These are phyloP conservation scores for Clathrospora elynae DNA, from an alignment of 2,329 filamentous ascomycete species.

Conservation along the genomic window DNA sequence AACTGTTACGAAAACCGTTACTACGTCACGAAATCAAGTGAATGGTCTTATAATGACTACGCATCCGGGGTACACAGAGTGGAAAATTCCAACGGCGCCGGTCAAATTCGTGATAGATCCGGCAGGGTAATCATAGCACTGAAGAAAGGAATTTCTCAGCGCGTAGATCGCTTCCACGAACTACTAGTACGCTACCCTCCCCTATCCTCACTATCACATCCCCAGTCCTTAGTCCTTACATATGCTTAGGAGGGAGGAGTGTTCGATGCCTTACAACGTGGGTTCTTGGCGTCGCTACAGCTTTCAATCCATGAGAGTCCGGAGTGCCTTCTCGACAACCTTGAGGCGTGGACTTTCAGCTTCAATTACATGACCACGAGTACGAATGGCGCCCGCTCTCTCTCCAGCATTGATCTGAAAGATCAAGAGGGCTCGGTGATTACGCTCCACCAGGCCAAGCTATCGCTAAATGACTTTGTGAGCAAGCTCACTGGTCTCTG, in stretches of 20 bases:
- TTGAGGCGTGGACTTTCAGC: conserved; percentile 58
- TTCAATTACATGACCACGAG: conserved; percentile 49
- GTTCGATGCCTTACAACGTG: conserved; percentile 53
- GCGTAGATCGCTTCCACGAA: conserved; percentile 7
- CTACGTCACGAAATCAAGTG: too few species aligned
- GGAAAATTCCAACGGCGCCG: too few species aligned
- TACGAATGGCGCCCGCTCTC: conserved; percentile 7
- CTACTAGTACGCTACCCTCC: conserved; percentile 7
- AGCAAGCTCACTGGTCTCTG: conserved; percentile 49
- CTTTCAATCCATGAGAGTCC: conserved; percentile 53
- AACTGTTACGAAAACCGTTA: too few species aligned
- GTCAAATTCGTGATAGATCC: neutral
- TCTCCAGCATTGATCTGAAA: conserved; percentile 33
- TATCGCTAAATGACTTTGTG: conserved; percentile 52
- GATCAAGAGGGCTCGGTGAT: conserved; percentile 37
- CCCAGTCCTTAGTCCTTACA: too few species aligned
- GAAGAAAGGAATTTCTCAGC: conserved; percentile 3
- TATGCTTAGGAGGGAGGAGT: conserved; percentile 57
- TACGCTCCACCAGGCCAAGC: conserved; percentile 49
- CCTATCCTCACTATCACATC: too few species aligned
- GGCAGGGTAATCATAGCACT: conserved; percentile 2
- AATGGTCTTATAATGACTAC: conserved; percentile 7
- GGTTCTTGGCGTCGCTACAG: conserved; percentile 53
- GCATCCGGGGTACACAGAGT: neutral
- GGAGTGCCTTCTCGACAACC: conserved; percentile 44